Base-by-base conservation (phyloP, 73 alveolate genomes). In the Paramecium sonneborni region DNA sequence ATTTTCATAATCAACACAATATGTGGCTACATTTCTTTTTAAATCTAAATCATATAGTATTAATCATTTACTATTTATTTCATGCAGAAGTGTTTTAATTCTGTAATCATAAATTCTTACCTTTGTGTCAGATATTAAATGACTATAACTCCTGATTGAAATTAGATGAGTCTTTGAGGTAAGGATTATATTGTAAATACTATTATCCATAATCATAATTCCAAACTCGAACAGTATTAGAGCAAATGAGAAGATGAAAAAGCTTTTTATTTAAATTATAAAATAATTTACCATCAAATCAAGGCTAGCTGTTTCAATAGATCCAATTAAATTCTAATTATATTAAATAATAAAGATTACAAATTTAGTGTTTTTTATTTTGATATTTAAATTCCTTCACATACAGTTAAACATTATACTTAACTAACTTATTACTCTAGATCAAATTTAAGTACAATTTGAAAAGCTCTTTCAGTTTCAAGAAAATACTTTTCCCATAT, bases 101-200 rank as follows among this genome's bases (percentile, higher is more conserved):
- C 90, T 38, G 26, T 79, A 79, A 79, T 79, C 90, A 79, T 24
- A 79, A 15, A 79, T 41, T 41, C 72, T 38, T 24, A 79, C 39
- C 24, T 79, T 79, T 24, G 28, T 8, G 41, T 79, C 90, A 79
- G 55, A 46, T 1, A 23, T 79, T 38, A 44, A 14, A 34, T 24
- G 18, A 79, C 23, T 5, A 44, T 76, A 5, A 43, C 14, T 12
- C 76, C 69, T 43, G 69, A 44, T 79, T 79, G 41, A 2, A 79
- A 79, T 39, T 38, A 28, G 4, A 39, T 34, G 1, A 79, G 18
- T 15, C 48, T 41, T 24, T 79, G 24, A 2, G 55, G 39, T 21
- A 39, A 37, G 41, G 20, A 30, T 39, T 46, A 23, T 10, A 38
- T 79, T 23, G 55, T 14, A 23, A 43, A 26, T 4, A 30, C 74